Evolutionary conservation across 1,284 basidiomycete species (phyloP), one percentile per base, ranked within the genome.

Genomic region (Apiotrichum domesticum): DNA sequence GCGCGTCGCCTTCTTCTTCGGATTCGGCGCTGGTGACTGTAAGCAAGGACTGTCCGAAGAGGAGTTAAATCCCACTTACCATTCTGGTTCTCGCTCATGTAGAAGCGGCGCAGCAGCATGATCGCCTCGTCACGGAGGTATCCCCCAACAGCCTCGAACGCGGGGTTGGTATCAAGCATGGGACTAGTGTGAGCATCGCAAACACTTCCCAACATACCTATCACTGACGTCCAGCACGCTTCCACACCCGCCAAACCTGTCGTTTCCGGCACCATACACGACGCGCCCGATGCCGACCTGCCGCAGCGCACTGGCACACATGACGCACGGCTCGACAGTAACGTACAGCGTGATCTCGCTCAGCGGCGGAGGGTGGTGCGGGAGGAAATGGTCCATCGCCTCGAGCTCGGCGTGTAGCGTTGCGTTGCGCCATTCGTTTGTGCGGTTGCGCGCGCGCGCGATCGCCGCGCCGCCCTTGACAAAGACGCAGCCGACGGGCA

Each of bases 251-350:
- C 96, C 96, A 66, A 99, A 99, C 54, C 94, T 83, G 66, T 98
- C 95, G 73, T 99, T 98, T 15, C 85, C 89, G 67, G 91, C 96
- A 1, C 96, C 96, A 72, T 91, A 98, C 57, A 87, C 90, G 2
- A 98, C 95, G 57, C 87, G 83, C 56, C 85, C 84, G 69, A 99
- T 93, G 6, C 95, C 94, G 59, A 95, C 79, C 76, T 98, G 95
- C 51, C 95, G 83, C 47, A 98, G 81, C 5, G 95, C 96, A 34
- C 89, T 90, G 4, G 93, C 91, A 66, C 96, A 99, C 96, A 99
- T 98, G 70, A 98, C 91, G 75, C 96, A 99, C 0, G 96, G 96
- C 77, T 99, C 96, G 53, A 99, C 94, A 0, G 96, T 98, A 54
- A 98, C 96, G 73, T 98, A 99, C 15, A 98, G 84, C 2, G 85